Base-by-base conservation (phyloP, 805 yeast species). In the Danielia oregonensis region DNA sequence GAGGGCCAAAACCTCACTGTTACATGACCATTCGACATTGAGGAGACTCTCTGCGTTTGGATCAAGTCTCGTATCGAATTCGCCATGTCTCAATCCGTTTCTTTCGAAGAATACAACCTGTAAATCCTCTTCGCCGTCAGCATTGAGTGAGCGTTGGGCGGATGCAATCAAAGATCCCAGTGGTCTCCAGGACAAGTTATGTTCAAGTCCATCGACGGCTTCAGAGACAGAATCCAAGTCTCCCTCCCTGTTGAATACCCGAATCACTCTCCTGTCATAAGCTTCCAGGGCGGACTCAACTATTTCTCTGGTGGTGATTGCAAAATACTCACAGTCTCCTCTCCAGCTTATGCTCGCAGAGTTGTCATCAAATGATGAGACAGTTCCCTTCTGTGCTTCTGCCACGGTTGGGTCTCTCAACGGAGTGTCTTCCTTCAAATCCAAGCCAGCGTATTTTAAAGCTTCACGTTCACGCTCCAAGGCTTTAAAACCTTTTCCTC, bases 41-140 rank as follows among this genome's bases (percentile, higher is more conserved):
- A 59, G 43, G 15, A 89, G 67, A 6, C 57, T 56, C 22, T 74
- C 72, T 2, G 34, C 30, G 26, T 60, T 62, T 1, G 79, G 65
- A 24, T 78, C 66, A 27, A 84, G 62, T 40, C 93, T 69, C 0
- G 91, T 65, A 34, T 76, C 68, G 51, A 93, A 91, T 46, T 84
- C 88, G 33, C 94, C 93, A 49, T 89, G 93, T 54, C 95, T 75
- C 35, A 93, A 71, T 9, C 99, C 99, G 55, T 93, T 93, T 54
- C 86, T 76, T 61, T 93, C 99, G 52, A 86, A 89, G 50, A 93
- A 93, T 1, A 86, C 78, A 22, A 89, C 57, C 39, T 72, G 75
- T 39, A 70, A 52, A 1, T 55, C 68, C 15, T 61, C 63, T 32
- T 68, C 74, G 6, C 70, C 74, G 33, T 74, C 76, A 17, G 66